Base-by-base conservation (phyloP, 257 asterid species). In the Nemophila menziesii region DNA sequence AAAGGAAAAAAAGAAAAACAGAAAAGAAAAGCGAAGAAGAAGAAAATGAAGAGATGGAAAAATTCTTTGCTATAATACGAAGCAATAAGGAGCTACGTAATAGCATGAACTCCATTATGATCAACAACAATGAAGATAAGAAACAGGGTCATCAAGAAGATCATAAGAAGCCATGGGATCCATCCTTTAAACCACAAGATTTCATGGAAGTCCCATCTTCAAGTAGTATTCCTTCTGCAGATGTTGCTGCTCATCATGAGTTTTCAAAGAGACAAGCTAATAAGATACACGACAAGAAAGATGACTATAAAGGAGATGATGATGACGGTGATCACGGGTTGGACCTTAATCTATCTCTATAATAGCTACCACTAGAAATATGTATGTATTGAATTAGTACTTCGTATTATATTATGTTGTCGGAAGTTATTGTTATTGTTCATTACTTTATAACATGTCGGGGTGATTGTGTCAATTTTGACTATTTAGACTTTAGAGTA, bases 321-420 rank as follows among this genome's bases (percentile, higher is more conserved):
- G 20, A 20, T 3, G 33, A 34, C 15, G 22, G 38, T 2, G 38
- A 16, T 22, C 5, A 17, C 16, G 67, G 36, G 22, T 68, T 68
- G 61, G 67, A 68, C 50, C 74, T 68, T 22, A 68, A 54, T 18
- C 70, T 68, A 20, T 68, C 74, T 42, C 34, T 67, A 20, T 62
- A 53, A 47, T 8, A 4, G 2, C 17, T n/a, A n/a, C 8, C 19
- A 17, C 20, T 39, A 13, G 43, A 8, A 14, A 14, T 8, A 11
- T 0, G 36, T 29, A 5, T 29, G 36, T 7, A 2, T 29, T 29
- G 12, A 24, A n/a, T n/a, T n/a, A n/a, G n/a, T n/a, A n/a, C n/a
- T n/a, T n/a, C n/a, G n/a, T n/a, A n/a, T n/a, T n/a, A n/a, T n/a
- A n/a, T n/a, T n/a, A n/a, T n/a, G n/a, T n/a, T n/a, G n/a, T n/a